Conservation (phyloP, 129 eudicot species). For the Deinandra increscens region DNA sequence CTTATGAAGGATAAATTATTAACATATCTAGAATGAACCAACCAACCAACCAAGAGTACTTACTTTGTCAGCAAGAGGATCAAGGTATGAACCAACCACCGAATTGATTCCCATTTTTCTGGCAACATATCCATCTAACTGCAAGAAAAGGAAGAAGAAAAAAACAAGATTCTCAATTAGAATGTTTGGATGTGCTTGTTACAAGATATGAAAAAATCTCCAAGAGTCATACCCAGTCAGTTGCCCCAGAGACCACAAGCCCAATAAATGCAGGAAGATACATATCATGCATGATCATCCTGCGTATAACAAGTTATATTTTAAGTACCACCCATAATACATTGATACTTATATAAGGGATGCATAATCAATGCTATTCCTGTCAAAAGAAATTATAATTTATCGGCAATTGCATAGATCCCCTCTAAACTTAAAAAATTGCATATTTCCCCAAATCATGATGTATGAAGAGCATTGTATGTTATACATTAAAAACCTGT, state of each 20-base stretch:
- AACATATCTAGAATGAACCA: background rate
- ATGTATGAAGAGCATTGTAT: too few relatives aligned
- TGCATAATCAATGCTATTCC: background rate
- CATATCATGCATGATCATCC: slow-evolving; percentile 92
- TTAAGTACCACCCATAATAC: slow-evolving; percentile 13
- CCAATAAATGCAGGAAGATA: slow-evolving; percentile 88
- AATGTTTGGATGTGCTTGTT: background rate
- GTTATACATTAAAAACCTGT: too few relatives aligned
- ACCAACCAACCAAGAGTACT: slow-evolving; percentile 9
- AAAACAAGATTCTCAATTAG: background rate
- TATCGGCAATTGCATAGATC: background rate
- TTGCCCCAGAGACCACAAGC: slow-evolving; percentile 82
- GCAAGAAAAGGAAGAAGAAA: slow-evolving; percentile 32
- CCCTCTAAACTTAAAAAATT: too few relatives aligned
- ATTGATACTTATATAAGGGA: background rate
- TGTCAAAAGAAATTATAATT: background rate
- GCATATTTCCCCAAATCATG: too few relatives aligned
- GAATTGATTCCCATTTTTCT: slow-evolving; percentile 92
- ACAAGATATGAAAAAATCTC: slow-evolving; percentile 11
- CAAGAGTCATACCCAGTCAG: slow-evolving; percentile 73
- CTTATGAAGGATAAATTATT: background rate
- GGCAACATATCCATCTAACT: slow-evolving; percentile 96
- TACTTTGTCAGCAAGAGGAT: slow-evolving; percentile 99
- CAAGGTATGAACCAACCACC: slow-evolving; percentile 98
- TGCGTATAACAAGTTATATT: slow-evolving; percentile 34